Conservation (phyloP, 2,329 filamentous ascomycete genomes). For the Parastagonospora avenae region DNA sequence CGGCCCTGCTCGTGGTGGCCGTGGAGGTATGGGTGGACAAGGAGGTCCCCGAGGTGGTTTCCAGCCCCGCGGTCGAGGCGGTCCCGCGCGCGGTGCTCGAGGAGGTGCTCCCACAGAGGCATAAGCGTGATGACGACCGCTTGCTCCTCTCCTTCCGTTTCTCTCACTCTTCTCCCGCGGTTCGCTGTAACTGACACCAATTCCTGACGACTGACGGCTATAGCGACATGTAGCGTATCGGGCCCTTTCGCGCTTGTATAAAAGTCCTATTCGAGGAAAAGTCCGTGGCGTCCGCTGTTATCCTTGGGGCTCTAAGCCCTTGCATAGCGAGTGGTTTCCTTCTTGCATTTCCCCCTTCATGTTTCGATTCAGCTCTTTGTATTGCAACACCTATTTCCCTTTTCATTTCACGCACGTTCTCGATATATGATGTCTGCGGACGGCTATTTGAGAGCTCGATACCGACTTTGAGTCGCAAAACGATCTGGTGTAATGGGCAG, state of each 20-base stretch:
- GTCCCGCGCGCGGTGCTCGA: conserved; percentile 60
- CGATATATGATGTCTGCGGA: conserved; percentile 35
- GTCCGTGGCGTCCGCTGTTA: conserved; percentile 38
- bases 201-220: conserved; percentile 45
- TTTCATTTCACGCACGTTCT: conserved; percentile 32
- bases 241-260: conserved; percentile 44
- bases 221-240: conserved; percentile 45
- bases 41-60: conserved; percentile 69
- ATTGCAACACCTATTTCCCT: conserved; percentile 28
- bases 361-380: conserved; percentile 30
- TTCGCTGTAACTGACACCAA: conserved; percentile 19
- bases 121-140: conserved; percentile 21
- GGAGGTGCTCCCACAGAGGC: conserved; percentile 39
- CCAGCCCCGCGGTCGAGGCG: conserved; percentile 71
- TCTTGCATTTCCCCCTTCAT: conserved; percentile 37
- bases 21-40: conserved; percentile 63
- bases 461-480: conserved; percentile 16
- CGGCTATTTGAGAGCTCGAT: conserved; percentile 26
- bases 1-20: conserved; percentile 58
- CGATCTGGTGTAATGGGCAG: conserved; percentile 24
- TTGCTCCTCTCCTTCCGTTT: conserved; percentile 7
- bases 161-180: conserved; percentile 10
- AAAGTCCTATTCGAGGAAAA: conserved; percentile 46
- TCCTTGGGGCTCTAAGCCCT: conserved; percentile 34
- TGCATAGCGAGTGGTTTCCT: conserved; percentile 47